Conservation (phyloP, 163 green algal species). For the Scenedesmus sp. region DNA sequence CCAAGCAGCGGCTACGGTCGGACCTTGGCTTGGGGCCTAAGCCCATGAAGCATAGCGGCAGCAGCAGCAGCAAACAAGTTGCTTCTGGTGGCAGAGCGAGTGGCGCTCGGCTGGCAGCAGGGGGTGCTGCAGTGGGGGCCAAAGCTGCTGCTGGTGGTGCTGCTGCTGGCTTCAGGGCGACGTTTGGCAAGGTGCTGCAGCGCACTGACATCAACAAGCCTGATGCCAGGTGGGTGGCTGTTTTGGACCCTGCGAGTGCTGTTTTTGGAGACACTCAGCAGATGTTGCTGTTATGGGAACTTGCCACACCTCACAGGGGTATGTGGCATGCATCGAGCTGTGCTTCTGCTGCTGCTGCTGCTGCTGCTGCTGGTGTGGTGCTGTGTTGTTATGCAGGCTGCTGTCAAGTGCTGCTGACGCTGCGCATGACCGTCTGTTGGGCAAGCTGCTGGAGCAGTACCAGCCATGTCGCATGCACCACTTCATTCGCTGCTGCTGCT, state of each 20-base stretch:
- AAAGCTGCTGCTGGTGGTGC: not conserved
- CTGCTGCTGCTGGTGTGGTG: too few species aligned
- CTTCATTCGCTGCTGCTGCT: not conserved
- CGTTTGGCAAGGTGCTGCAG: constrained; percentile 41
- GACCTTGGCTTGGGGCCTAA: constrained; percentile 26
- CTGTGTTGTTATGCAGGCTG: not conserved
- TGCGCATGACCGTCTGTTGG: not conserved
- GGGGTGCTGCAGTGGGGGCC: not conserved
- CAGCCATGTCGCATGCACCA: not conserved
- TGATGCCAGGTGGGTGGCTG: constrained; percentile 22
- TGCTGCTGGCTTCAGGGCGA: constrained; percentile 26
- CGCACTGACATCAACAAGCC: constrained; percentile 41
- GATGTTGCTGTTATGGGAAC: too few species aligned
- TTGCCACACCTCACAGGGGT: too few species aligned
- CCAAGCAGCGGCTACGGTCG: not conserved
- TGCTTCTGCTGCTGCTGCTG: not conserved
- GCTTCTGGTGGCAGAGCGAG: not conserved
- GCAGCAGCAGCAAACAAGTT: not conserved
- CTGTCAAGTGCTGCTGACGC: not conserved
- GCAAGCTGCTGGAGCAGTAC: not conserved
- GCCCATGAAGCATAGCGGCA: not conserved
- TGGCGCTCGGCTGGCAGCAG: not conserved
- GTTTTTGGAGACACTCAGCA: too few species aligned
- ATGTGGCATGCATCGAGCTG: not conserved
- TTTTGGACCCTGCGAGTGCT: too few species aligned